Base-by-base conservation (phyloP, 768 basidiomycete genomes). In the Boletellus emodensis region DNA sequence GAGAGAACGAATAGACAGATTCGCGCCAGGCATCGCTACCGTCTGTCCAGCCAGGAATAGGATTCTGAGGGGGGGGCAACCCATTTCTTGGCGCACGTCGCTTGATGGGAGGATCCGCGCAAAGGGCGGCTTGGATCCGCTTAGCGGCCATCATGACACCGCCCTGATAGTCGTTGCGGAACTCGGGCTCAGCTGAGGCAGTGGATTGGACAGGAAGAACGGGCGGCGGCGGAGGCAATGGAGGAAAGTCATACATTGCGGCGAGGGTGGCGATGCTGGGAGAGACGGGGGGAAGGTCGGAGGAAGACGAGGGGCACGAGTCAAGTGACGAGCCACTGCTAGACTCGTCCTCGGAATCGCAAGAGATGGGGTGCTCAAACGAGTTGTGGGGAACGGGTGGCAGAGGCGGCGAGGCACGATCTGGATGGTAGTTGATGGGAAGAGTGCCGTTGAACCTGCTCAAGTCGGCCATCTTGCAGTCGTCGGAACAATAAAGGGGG, bases 401-500 rank as follows among this genome's bases (percentile, higher is more conserved):
- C 14, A 73, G 60, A 8, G 65, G 68, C 7, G 75, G 72, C 2
- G 70, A 69, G 12, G 72, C 64, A 20, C 72, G 71, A 54, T 72
- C 67, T 26, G 79, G 81, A 56, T 80, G 64, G 63, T 74, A 79
- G 55, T 77, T 64, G 61, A 75, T 71, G 46, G 73, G 73, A 41
- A 77, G 68, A 44, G 64, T 69, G 33, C 70, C 70, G 35, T 71
- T 64, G 24, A 60, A 61, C 58, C 65, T 65, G 59, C 73, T 71
- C 57, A 83, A 63, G 65, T 91, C 89, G 36, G 71, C 70, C 37
- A 83, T 65, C 52, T 79, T 75, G 63, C 89, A 92, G 60, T 84
- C 79, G 54, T 88, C 85, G 1, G 88, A 90, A 69, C 89, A 92
- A 71, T 92, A 91, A 51, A 91, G 77, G 17, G 88, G 88, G 1